Percentiles rank a stretch among this genome's conserved stretches.
phyloP scores from a whole-genome alignment of 2,329 filamentous ascomycete species.

The Gyromitra esculenta region DNA sequence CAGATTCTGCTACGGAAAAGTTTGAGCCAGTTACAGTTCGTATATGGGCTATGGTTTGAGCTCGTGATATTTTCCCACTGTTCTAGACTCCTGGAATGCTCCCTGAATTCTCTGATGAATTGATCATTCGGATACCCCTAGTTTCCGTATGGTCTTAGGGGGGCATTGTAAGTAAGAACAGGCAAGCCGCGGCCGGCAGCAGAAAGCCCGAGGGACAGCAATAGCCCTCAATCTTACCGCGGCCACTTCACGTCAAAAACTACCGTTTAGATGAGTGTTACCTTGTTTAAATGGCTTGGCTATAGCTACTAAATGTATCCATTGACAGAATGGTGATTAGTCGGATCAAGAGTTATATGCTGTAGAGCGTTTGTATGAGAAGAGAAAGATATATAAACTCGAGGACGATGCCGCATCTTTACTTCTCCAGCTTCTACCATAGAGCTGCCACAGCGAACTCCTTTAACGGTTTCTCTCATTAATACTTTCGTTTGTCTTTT shows the following conservation, averaged over 20 bases:
- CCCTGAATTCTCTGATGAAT: not conserved
- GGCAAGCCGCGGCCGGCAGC: not conserved
- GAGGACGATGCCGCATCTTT: constrained; percentile 2
- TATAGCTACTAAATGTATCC: not conserved
- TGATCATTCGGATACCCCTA: not conserved
- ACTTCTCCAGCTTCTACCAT: constrained; percentile 17
- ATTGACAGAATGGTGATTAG: not conserved
- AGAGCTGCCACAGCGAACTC: constrained; percentile 21
- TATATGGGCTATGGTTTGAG: not conserved
- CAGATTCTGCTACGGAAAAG: not conserved
- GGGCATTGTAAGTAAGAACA: not conserved
- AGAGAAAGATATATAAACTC: constrained; percentile 27
- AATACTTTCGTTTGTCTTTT: not conserved
- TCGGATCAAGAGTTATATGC: not conserved
- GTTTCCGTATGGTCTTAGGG: not conserved
- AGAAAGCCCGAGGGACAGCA: not conserved
- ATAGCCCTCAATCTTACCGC: not conserved
- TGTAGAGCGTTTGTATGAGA: not conserved
- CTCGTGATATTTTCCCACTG: not conserved
- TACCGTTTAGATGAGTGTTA: not conserved
- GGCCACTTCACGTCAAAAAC: not conserved
- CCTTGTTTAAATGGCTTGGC: not conserved
- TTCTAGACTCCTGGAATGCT: not conserved
- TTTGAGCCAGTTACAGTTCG: not conserved
- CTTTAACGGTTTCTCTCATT: constrained; percentile 11